A percentile compares a stretch with the other conserved stretches of the same genome.
These are phyloP conservation scores for Capronia coronata DNA, from an alignment of 2,329 filamentous ascomycete species.

Conservation along the genomic window DNA sequence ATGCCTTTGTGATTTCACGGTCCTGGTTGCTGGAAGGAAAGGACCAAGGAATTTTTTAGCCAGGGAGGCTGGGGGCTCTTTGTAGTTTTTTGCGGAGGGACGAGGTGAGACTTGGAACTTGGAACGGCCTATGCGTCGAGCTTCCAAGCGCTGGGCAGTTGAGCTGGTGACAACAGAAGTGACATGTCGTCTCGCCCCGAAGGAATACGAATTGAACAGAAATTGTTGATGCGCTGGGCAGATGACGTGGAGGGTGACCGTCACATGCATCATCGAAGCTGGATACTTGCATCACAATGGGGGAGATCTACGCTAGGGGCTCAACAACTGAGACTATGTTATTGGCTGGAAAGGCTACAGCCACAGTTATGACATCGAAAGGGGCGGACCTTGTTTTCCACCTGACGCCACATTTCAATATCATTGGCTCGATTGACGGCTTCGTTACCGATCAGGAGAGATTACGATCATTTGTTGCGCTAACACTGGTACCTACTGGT, in stretches of 20 bases:
- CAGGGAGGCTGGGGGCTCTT: slow-evolving; percentile 7
- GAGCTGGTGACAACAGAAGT: background rate
- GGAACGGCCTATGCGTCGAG: slow-evolving; percentile 1
- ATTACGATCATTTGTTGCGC: background rate
- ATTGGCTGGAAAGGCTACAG: background rate
- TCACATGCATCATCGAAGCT: slow-evolving; percentile 9
- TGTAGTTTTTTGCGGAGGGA: slow-evolving; percentile 6
- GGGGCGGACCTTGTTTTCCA: too few relatives aligned
- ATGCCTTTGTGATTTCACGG: too few relatives aligned
- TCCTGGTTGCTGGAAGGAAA: background rate
- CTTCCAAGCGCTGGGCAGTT: background rate
- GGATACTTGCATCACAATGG: background rate
- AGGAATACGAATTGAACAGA: background rate
- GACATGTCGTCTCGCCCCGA: background rate
- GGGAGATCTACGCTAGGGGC: background rate
- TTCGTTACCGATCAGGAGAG: background rate
- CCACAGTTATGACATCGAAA: background rate
- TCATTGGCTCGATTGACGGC: slow-evolving; percentile 7
- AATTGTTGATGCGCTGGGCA: background rate
- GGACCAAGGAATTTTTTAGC: background rate
- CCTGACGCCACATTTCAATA: too few relatives aligned
- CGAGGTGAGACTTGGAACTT: background rate
- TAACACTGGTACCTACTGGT: too few relatives aligned
- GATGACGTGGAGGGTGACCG: slow-evolving; percentile 11
- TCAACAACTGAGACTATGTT: too few relatives aligned